phyloP scores from a whole-genome alignment of 177 flowering plant genomes.

The Vitis hybrid region DNA sequence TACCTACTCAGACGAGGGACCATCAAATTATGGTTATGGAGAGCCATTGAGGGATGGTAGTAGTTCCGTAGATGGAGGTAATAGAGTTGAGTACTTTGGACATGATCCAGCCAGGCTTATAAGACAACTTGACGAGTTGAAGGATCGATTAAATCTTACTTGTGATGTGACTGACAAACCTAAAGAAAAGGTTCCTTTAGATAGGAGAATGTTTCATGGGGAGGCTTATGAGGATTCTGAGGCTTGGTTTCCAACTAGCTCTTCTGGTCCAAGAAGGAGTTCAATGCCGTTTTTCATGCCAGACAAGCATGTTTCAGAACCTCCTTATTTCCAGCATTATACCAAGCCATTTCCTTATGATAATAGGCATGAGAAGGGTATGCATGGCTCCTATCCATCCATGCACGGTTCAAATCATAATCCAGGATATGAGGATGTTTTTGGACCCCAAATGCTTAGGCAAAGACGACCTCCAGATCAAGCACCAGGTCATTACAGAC shows the following conservation, averaged over 20 bases:
- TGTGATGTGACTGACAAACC: slow-evolving; percentile 46
- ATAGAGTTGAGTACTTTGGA: slow-evolving; percentile 45
- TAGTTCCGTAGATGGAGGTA: slow-evolving; percentile 23
- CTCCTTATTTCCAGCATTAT: slow-evolving; percentile 26
- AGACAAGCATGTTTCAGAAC: slow-evolving; percentile 32
- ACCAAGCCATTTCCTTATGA: slow-evolving; percentile 37
- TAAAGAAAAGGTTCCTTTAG: slow-evolving; percentile 41
- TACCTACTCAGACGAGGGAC: slow-evolving; percentile 50
- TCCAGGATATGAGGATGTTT: slow-evolving; percentile 44
- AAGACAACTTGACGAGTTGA: slow-evolving; percentile 73
- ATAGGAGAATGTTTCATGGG: slow-evolving; percentile 33
- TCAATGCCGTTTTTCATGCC: slow-evolving; percentile 31
- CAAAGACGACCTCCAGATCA: slow-evolving; percentile 36
- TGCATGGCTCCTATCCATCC: slow-evolving; percentile 40
- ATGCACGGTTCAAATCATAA: slow-evolving; percentile 33
- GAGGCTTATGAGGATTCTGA: slow-evolving; percentile 36
- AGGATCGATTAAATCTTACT: slow-evolving; percentile 54
- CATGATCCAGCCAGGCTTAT: slow-evolving; percentile 72
- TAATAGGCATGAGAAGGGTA: slow-evolving; percentile 34
- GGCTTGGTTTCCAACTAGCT: slow-evolving; percentile 19
- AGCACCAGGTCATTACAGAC: slow-evolving; percentile 32
- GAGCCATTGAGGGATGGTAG: slow-evolving; percentile 19
- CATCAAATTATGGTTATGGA: slow-evolving; percentile 46
- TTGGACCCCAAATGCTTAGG: slow-evolving; percentile 34
- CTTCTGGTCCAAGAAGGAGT: slow-evolving; percentile 23